Base-by-base conservation (phyloP, 2,329 filamentous ascomycete species). In the Samsoniella hepiali region DNA sequence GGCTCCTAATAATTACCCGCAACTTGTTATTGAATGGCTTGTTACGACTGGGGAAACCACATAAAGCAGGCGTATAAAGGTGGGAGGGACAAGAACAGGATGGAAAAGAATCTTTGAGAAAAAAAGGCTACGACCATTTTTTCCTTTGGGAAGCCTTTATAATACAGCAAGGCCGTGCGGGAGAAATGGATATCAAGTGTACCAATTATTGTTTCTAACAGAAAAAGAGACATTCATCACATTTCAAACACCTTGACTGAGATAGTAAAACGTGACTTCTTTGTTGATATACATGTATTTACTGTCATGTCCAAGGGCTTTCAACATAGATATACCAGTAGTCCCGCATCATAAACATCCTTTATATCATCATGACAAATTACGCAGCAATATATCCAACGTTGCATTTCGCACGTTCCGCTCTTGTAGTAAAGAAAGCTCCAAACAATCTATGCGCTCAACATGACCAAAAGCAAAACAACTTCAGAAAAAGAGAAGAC, bases 401-500 rank as follows among this genome's bases (percentile, higher is more conserved):
- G 27, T 47, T 34, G 34, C 58, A 22, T 42, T 53, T 27, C n/a
- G 22, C 40, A 22, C 22, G 40, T 32, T 38, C 22, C 40, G 34
- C 34, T 34, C 55, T 38, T 53, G n/a, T 9, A 44, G 27, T n/a
- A 62, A 27, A 45, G 38, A 62, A 27, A 45, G 38, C 40, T 34
- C 7, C 3, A 53, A 40, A 40, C 51, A 47, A 17, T 6, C 17
- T 49, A 57, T 34, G 27, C 44, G 29, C 57, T 40, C 13, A n/a
- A 51, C 22, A 44, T 36, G 31, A 10, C 11, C 22, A 22, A 22
- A 17, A 49, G 40, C n/a, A 47, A 58, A 34, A 22, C 22, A 22
- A 22, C 22, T 22, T 56, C 47, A 62, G 42, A 40, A 62, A 65
- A 61, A n/a, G 50, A 58, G 63, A 57, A 65, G n/a, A 42, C 29